Evolutionary conservation across 352 stramenopile genomes (phyloP).

Genomic region (Achlya hypogyna): DNA sequence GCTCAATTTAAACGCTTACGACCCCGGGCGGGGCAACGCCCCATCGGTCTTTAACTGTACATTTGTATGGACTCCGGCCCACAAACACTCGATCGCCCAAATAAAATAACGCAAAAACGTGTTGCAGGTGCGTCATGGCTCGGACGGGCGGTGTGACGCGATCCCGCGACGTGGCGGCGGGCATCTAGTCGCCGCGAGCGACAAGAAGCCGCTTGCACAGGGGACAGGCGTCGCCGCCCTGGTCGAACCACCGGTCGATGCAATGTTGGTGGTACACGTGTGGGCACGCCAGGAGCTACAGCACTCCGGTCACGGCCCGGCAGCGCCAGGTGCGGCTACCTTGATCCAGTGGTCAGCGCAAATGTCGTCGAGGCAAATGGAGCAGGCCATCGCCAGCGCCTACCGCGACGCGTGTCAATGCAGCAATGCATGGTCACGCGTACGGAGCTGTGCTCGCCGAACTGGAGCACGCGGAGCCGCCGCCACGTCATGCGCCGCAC

Average conservation of each 20-base stretch:
- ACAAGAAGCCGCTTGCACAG: slow-evolving; percentile 79
- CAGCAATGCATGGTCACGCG: background rate
- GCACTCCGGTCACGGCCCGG: background rate
- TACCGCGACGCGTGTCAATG: slow-evolving; percentile 24
- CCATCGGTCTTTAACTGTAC: too few species aligned
- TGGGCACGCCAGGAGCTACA: slow-evolving; percentile 64
- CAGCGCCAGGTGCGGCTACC: too few species aligned
- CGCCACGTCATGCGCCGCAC: background rate
- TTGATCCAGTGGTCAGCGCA: slow-evolving; percentile 45
- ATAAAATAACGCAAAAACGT: too few species aligned
- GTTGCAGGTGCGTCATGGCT: too few species aligned
- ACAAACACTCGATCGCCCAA: too few species aligned
- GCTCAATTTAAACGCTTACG: too few species aligned
- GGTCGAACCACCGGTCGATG: slow-evolving; percentile 80
- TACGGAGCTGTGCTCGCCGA: background rate
- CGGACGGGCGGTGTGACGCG: too few species aligned
- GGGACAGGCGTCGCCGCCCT: slow-evolving; percentile 60
- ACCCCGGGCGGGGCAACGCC: too few species aligned
- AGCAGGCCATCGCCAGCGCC: too few species aligned
- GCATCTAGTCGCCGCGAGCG: background rate
- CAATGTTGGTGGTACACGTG: slow-evolving; percentile 82
- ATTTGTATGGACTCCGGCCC: too few species aligned
- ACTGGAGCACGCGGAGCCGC: background rate
- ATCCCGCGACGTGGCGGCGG: too few species aligned
- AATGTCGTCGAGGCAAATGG: slow-evolving; percentile 76